These are phyloP conservation scores for Leavenworthia alabamica DNA, from an alignment of 345 rosid species.

Conservation along the genomic window DNA sequence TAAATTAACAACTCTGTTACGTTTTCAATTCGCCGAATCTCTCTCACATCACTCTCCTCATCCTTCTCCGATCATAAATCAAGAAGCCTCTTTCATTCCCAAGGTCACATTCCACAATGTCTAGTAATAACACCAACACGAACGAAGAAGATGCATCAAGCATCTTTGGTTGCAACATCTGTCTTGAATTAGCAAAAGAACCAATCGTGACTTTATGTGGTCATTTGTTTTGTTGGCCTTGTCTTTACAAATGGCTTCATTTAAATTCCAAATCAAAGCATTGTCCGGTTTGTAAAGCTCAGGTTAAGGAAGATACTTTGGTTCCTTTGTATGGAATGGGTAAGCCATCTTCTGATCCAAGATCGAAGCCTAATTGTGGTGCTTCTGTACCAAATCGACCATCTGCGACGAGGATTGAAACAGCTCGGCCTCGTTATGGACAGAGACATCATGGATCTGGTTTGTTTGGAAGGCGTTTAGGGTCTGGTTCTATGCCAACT, in stretches of 20 bases:
- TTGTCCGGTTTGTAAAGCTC: constrained; percentile 91
- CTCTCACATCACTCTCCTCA: neutral
- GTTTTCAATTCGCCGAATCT: neutral
- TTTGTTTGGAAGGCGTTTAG: constrained; percentile 23
- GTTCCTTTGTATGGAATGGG: constrained; percentile 97
- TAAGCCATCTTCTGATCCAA: constrained; percentile 65
- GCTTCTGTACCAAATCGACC: constrained; percentile 77
- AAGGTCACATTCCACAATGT: too few relatives aligned
- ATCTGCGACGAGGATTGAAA: constrained; percentile 77
- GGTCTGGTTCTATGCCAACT: constrained; percentile 54
- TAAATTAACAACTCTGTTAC: neutral
- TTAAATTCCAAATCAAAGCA: constrained; percentile 43
- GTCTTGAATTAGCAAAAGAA: constrained; percentile 86
- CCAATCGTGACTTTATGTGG: constrained; percentile 93
- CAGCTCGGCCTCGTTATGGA: constrained; percentile 55
- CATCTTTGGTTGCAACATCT: constrained; percentile 83
- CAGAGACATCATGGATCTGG: constrained; percentile 7
- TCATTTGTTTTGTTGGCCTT: constrained; percentile 96
- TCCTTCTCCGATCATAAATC: constrained; percentile 9
- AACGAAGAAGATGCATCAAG: constrained; percentile 47
- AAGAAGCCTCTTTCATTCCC: too few relatives aligned
- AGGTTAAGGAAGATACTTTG: constrained; percentile 68
- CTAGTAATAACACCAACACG: constrained; percentile 37
- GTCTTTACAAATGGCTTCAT: constrained; percentile 91
- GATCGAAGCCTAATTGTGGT: constrained; percentile 61